Evolutionary conservation across 2,329 filamentous ascomycete species (phyloP), one percentile per base, ranked within the genome.

Genomic region (Calonectria crousiana): DNA sequence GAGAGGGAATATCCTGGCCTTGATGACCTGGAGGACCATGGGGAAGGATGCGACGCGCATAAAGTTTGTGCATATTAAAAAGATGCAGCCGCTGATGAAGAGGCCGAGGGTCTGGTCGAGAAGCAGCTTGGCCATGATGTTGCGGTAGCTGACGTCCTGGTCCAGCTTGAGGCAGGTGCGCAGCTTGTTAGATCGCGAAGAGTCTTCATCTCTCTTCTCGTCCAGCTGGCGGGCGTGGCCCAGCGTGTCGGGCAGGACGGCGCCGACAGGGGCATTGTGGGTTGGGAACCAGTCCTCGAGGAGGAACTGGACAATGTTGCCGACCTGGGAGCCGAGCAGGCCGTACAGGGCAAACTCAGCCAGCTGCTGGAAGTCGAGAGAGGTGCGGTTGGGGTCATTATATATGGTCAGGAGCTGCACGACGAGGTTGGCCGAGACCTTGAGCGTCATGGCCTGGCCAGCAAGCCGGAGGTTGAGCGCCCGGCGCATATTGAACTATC

Each of bases 71-170:
- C 83, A 83, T 71, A 83, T 77, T 72, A 85, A 81, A 62, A 85
- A 84, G 30, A 82, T 78, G 58, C 75, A 78, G 69, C 82, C 82
- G 77, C 83, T 83, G 75, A 84, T 82, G 72, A 78, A 77, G 2
- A 85, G 78, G 26, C 83, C 84, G 51, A 85, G 66, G 47, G 84
- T 85, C 74, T 85, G 83, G 70, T 85, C 84, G 30, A 84, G 78
- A n/a, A 85, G 51, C 60, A 84, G 69, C 77, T 85, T 85, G 30
- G 79, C 79, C 20, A 83, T 58, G 66, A 84, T 78, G 65, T 85
- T 85, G 64, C 78, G 78, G 80, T 83, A 85, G 69, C 78, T 84
- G n/a, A 84, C 75, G n/a, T 81, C 78, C 4, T 78, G 73, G 14
- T 76, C 75, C 30, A 82, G 71, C 41, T 73, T 77, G n/a, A 78